Evolutionary conservation across 371 early-diverging fungal species (phyloP), one percentile per base, ranked within the genome.

Genomic region (Rhizopus sp.): DNA sequence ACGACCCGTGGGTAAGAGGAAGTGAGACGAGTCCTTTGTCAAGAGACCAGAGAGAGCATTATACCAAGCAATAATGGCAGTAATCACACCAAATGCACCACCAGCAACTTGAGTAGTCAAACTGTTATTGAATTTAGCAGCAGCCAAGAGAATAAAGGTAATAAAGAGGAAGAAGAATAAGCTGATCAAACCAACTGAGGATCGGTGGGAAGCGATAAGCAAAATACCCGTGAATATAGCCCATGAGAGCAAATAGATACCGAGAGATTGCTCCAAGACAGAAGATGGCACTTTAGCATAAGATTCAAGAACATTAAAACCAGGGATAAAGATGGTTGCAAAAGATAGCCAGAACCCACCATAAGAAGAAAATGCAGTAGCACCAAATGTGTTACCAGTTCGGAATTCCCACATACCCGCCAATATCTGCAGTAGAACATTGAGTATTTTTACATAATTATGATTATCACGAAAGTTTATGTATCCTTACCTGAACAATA

Each of bases 391-490:
- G 66, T 89, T 90, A 57, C 86, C 85, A 17, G 78, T 73, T 46
- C 75, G 78, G 78, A 88, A 90, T 72, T 91, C 90, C 89, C 88
- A 89, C 89, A 92, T 89, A 68, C 92, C 92, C 55, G 91, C 90
- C n/a, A 80, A 63, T 37, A 88, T 63, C 78, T 87, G 73, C 17
- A 44, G 4, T 35, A 44, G 58, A 45, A 56, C 12, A 29, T 46
- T 31, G 30, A 58, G 29, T 46, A 7, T 50, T 55, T n/a, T 57
- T 41, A 16, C 34, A 44, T 59, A 6, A 17, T 13, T 48, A 9
- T 50, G 8, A 8, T 47, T 37, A n/a, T 5, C 33, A 16, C 10
- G 17, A 15, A 40, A 37, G 41, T 39, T 15, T 47, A 16, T 6
- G 33, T 30, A 15, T 47, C 23, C 23, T 55, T 63, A 89, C 73